Conservation (phyloP, 2,329 filamentous ascomycete genomes). For the Mycosphaerelloides madeirae region DNA sequence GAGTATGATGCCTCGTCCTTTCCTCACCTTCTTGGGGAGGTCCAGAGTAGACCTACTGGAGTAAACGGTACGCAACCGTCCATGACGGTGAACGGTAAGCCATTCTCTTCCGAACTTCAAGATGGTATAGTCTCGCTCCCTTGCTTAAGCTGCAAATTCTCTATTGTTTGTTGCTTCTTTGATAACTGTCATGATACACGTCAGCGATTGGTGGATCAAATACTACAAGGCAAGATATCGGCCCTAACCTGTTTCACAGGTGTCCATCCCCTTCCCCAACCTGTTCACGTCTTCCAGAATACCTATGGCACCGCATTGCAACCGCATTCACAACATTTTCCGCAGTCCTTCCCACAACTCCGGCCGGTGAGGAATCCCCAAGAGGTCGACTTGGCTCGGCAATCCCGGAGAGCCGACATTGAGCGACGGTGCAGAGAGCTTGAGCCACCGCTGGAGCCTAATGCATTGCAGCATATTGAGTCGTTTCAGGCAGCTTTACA, state of each 20-base stretch:
- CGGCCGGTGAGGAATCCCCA: conserved; percentile 53
- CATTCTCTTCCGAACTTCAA: conserved; percentile 6
- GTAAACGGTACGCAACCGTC: conserved; percentile 18
- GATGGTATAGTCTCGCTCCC: conserved; percentile 2
- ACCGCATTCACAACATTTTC: conserved; percentile 17
- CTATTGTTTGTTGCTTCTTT: too few relatives aligned
- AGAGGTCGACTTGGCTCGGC: conserved; percentile 61
- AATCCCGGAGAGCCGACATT: conserved; percentile 63
- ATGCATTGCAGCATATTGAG: conserved; percentile 63
- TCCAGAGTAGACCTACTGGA: conserved; percentile 21
- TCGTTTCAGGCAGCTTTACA: conserved; percentile 70
- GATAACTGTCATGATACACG: too few relatives aligned
- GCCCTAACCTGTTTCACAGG: conserved; percentile 10
- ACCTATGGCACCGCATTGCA: conserved; percentile 7
- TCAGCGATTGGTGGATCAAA: too few relatives aligned
- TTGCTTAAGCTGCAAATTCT: background rate
- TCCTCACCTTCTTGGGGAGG: conserved; percentile 17
- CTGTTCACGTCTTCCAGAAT: conserved; percentile 25
- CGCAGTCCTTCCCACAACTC: conserved; percentile 17
- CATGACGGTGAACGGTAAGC: conserved; percentile 26
- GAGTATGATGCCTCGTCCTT: conserved; percentile 32
- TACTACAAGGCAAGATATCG: background rate
- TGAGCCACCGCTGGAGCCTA: conserved; percentile 59
- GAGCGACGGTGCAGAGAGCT: conserved; percentile 61
- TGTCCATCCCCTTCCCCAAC: conserved; percentile 27